Percentiles rank a stretch among this genome's conserved stretches.
These are phyloP conservation scores for Choricystis sp. DNA, from an alignment of 139 green algal species.

Conservation along the genomic window DNA sequence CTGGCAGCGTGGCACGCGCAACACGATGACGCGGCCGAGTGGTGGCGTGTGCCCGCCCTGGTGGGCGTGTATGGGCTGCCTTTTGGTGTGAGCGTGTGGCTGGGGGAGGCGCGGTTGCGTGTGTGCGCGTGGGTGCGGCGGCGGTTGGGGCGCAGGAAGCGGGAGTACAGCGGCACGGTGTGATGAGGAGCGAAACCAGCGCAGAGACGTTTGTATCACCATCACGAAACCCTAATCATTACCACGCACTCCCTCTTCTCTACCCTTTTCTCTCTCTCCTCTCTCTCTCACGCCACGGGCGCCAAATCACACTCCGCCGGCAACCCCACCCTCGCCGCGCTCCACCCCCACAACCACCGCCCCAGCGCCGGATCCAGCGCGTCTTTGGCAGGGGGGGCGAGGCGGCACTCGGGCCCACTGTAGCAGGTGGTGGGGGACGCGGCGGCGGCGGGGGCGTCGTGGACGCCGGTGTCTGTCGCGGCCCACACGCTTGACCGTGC, in stretches of 20 bases:
- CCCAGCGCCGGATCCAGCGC: slow-evolving; percentile 18
- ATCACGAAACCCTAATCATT: too few relatives aligned
- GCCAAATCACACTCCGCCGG: too few relatives aligned
- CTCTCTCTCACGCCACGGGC: too few relatives aligned
- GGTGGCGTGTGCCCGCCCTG: not conserved
- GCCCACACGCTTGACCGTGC: not conserved
- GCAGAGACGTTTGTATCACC: too few relatives aligned
- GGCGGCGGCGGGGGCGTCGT: slow-evolving; percentile 21
- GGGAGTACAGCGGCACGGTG: too few relatives aligned
- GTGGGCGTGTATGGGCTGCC: not conserved
- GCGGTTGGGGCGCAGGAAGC: slow-evolving; percentile 7
- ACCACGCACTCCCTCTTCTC: too few relatives aligned
- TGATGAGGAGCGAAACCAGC: too few relatives aligned
- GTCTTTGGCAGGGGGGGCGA: slow-evolving; percentile 10
- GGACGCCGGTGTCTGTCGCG: not conserved
- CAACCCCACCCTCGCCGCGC: slow-evolving; percentile 18
- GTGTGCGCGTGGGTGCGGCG: not conserved
- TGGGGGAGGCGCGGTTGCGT: not conserved
- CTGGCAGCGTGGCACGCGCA: not conserved
- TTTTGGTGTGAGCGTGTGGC: not conserved
- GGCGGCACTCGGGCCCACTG: slow-evolving; percentile 32
- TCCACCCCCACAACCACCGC: slow-evolving; percentile 54
- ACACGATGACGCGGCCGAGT: not conserved
- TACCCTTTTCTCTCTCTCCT: too few relatives aligned
- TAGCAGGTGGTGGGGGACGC: slow-evolving; percentile 35